A percentile compares a stretch with the other conserved stretches of the same genome.
These are phyloP conservation scores for Aegilops sharonensis DNA, from an alignment of 176 grass and related monocot genomes.

Conservation along the genomic window DNA sequence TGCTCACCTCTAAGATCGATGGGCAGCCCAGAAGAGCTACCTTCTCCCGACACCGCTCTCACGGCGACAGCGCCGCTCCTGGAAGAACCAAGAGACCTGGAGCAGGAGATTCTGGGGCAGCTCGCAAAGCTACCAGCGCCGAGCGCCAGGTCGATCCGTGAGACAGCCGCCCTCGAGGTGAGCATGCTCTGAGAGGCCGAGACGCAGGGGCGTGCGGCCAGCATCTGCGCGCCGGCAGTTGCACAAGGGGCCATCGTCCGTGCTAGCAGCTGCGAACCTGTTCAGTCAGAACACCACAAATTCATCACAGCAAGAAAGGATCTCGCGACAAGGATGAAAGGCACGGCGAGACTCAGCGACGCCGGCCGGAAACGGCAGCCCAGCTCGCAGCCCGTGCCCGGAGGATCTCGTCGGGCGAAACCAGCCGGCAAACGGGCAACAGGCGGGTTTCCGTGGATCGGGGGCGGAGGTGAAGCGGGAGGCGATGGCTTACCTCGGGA, in stretches of 20 bases:
- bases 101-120: slow-evolving; percentile 37
- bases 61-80: slow-evolving; percentile 27
- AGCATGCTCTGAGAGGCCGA: slow-evolving; percentile 44
- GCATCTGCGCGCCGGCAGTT: slow-evolving; percentile 49
- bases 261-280: background rate
- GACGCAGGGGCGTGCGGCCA: slow-evolving; percentile 49
- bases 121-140: slow-evolving; percentile 8
- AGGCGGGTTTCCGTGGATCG: background rate
- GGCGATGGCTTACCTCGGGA: background rate
- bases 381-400: background rate
- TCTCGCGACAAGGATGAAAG: background rate
- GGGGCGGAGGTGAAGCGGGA: background rate
- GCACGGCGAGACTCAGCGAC: background rate
- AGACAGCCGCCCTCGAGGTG: slow-evolving; percentile 18
- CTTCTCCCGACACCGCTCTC: slow-evolving; percentile 60
- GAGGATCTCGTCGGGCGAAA: background rate
- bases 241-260: slow-evolving; percentile 53
- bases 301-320: background rate
- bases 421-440: no score
- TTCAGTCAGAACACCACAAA: slow-evolving; percentile 6
- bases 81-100: slow-evolving; percentile 23
- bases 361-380: background rate
- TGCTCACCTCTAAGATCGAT: slow-evolving; percentile 78
- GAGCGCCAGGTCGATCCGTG: background rate
- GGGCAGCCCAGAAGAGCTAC: slow-evolving; percentile 52